These are phyloP conservation scores for Trichoderma afroharzianum DNA, from an alignment of 2,329 filamentous ascomycete species.

Conservation along the genomic window DNA sequence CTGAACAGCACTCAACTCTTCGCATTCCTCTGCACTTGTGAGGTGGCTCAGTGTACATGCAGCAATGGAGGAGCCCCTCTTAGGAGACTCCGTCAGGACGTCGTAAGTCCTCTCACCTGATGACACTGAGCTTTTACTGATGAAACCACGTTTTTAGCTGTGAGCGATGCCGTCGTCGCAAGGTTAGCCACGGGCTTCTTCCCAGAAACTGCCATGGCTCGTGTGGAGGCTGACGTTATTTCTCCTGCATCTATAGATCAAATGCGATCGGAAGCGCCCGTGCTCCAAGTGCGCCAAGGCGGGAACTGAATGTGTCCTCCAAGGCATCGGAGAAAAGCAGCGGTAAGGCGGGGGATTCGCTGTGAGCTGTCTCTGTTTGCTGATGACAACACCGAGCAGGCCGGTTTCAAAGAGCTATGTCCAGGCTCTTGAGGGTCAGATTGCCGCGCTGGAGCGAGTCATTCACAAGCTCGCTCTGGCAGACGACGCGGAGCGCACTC, in stretches of 20 bases:
- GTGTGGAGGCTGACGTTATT: slow-evolving; percentile 24
- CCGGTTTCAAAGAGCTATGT: slow-evolving; percentile 45
- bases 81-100: slow-evolving; percentile 36
- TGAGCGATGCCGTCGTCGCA: slow-evolving; percentile 42
- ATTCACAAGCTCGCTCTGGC: slow-evolving; percentile 43
- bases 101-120: slow-evolving; percentile 29
- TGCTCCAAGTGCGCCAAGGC: slow-evolving; percentile 47
- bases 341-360: slow-evolving; percentile 27
- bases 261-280: slow-evolving; percentile 49
- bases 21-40: background rate
- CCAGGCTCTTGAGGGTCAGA: slow-evolving; percentile 45
- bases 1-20: background rate
- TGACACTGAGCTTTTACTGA: background rate
- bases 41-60: background rate
- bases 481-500: slow-evolving; percentile 36
- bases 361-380: background rate
- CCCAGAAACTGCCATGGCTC: background rate
- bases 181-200: slow-evolving; percentile 30
- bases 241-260: slow-evolving; percentile 36
- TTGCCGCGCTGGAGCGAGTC: slow-evolving; percentile 43
- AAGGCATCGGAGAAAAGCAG: slow-evolving; percentile 41
- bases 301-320: slow-evolving; percentile 38
- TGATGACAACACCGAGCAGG: slow-evolving; percentile 25
- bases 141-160: slow-evolving; percentile 29
- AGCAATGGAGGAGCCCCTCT: slow-evolving; percentile 33